Base-by-base conservation (phyloP, 331 rosid species). In the Pyracantha coccinea region DNA sequence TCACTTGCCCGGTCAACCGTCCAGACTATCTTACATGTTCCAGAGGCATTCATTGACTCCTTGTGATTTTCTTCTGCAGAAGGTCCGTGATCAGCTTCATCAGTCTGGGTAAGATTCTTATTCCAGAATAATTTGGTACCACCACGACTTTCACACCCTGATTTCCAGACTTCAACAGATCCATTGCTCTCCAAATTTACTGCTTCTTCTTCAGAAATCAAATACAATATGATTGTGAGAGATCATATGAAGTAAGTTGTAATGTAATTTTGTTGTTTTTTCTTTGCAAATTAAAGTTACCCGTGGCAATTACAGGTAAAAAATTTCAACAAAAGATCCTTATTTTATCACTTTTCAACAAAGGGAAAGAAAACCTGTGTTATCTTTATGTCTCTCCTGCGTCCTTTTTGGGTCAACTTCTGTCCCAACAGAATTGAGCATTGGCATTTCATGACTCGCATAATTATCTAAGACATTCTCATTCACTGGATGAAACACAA, bases 131-230 rank as follows among this genome's bases (percentile, higher is more conserved):
- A 74, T 78, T 83, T 76, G 66, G 83, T 77, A 77, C 71, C 82
- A 72, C 66, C 87, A 78, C 78, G 76, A 75, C 73, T 79, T 86
- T 77, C 88, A 78, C 77, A 24, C 71, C 82, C 86, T 83, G 88
- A 81, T 38, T 80, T 78, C 79, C 41, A 33, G 44, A 74, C 50
- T 61, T 41, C 66, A 23, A 53, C 52, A 71, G 73, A 73, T 72
- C 78, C 80, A 76, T 67, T 71, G 54, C 75, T 29, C 12, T 53
- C 79, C 75, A 79, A 70, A 28, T 77, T 44, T 62, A 53, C 65
- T 83, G 84, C 66, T 75, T 74, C 63, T 83, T 68, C 73, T 75
- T 79, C 67, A 27, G 73, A 72, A 85, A 82, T 55, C 47, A 81
- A 55, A 57, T 63, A 68, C 76, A 73, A 29, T 38, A 66, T 41